phyloP scores from a whole-genome alignment of 441 rosid species.

The Pelargonium australe region DNA sequence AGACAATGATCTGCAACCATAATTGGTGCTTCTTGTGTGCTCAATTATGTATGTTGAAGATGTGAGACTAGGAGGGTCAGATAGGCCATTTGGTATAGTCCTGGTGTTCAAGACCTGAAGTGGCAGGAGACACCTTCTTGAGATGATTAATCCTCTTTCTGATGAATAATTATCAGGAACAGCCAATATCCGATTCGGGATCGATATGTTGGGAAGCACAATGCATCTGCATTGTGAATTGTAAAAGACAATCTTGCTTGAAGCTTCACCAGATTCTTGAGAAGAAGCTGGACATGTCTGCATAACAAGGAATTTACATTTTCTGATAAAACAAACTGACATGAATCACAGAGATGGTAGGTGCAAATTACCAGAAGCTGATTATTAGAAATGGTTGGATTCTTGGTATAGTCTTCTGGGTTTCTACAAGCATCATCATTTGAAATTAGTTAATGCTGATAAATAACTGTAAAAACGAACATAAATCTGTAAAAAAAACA shows the following conservation, averaged over 20 bases:
- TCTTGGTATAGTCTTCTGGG: background rate
- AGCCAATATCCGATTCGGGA: background rate
- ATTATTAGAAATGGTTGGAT: no score
- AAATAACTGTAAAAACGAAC: background rate
- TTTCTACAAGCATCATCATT: background rate
- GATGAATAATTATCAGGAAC: background rate
- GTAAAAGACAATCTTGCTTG: background rate
- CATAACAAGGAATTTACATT: background rate
- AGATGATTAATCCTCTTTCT: background rate
- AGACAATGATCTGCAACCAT: background rate
- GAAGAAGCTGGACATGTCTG: slow-evolving; percentile 4
- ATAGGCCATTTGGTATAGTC: background rate
- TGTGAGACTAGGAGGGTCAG: background rate
- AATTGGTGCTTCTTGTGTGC: background rate
- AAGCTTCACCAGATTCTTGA: background rate
- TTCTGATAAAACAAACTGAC: background rate
- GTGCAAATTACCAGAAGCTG: no score
- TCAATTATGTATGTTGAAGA: background rate
- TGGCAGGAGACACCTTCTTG: background rate
- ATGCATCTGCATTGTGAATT: background rate
- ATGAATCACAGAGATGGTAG: no score
- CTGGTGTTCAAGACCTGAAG: background rate
- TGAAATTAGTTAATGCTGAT: background rate
- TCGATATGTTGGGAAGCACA: background rate
- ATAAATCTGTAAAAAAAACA: background rate